These are phyloP conservation scores for Pythium dissotocum DNA, from an alignment of 352 stramenopile genomes.

Conservation along the genomic window DNA sequence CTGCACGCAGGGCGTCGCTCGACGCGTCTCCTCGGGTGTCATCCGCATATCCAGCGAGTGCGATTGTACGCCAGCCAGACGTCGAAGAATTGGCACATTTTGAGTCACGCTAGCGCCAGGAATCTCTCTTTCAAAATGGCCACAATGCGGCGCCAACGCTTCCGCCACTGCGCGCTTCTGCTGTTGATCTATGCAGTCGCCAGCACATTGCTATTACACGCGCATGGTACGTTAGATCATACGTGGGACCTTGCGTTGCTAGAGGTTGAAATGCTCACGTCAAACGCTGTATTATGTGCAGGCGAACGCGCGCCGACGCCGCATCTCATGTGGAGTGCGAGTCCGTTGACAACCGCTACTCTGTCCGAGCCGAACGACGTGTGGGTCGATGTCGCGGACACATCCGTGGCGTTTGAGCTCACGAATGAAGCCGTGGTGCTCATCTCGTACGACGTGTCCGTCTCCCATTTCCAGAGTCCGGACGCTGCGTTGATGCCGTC, in stretches of 20 bases:
- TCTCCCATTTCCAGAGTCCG: slow-evolving; percentile 40
- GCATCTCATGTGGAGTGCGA: slow-evolving; percentile 70
- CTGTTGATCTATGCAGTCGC: not conserved
- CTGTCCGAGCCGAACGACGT: slow-evolving; percentile 28
- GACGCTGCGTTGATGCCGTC: slow-evolving; percentile 7
- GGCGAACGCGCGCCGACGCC: slow-evolving; percentile 24
- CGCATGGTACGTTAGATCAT: slow-evolving; percentile 4
- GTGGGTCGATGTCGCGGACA: slow-evolving; percentile 66
- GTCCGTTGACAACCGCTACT: slow-evolving; percentile 40
- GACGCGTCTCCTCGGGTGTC: slow-evolving; percentile 4
- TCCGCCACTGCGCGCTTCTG: not conserved
- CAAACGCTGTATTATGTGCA: not conserved
- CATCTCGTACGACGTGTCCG: slow-evolving; percentile 70
- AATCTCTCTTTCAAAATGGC: not conserved
- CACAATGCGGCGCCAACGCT: not conserved
- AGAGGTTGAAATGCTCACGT: not conserved
- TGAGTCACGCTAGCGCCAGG: not conserved
- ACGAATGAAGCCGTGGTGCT: slow-evolving; percentile 58
- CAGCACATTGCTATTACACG: not conserved
- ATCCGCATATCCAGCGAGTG: slow-evolving; percentile 5
- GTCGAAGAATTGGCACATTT: not conserved
- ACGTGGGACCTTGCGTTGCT: not conserved
- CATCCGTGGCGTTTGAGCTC: slow-evolving; percentile 48
- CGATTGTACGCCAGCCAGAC: not conserved
- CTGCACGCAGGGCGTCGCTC: not conserved